Percentiles rank a stretch among this genome's conserved stretches.
phyloP scores from a whole-genome alignment of 139 green algal genomes.

The Trebouxia sp. region DNA sequence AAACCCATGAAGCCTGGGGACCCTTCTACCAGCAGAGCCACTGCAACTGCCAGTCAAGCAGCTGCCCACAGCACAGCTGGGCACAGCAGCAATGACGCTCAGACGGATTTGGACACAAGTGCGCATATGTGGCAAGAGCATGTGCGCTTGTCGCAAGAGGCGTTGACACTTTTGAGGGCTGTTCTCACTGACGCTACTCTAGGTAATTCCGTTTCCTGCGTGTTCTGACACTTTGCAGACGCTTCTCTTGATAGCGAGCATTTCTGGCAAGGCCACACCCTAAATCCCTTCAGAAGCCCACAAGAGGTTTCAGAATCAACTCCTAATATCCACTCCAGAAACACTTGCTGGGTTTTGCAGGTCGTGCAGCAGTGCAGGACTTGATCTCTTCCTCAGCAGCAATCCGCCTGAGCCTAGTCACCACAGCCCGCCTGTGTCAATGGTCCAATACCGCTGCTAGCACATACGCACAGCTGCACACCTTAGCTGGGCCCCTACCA shows the following conservation, averaged over 20 bases:
- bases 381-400: not conserved
- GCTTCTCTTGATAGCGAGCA: too few relatives aligned
- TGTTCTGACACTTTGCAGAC: too few relatives aligned
- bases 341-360: not conserved
- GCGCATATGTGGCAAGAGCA: constrained; percentile 5
- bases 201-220: not conserved
- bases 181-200: not conserved
- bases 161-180: not conserved
- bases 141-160: constrained; percentile 2
- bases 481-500: not conserved
- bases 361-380: not conserved
- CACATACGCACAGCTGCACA: not conserved
- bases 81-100: too few relatives aligned
- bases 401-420: not conserved
- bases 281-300: not conserved
- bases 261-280: too few relatives aligned
- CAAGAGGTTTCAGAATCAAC: not conserved
- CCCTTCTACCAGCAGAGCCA: too few relatives aligned
- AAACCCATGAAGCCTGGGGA: too few relatives aligned
- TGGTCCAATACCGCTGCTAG: not conserved
- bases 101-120: too few relatives aligned
- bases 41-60: too few relatives aligned
- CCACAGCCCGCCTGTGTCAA: not conserved
- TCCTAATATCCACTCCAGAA: not conserved
- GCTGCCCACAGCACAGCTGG: too few relatives aligned